phyloP scores from a whole-genome alignment of 2,329 filamentous ascomycete genomes.

The Diaporthe aspalathi region DNA sequence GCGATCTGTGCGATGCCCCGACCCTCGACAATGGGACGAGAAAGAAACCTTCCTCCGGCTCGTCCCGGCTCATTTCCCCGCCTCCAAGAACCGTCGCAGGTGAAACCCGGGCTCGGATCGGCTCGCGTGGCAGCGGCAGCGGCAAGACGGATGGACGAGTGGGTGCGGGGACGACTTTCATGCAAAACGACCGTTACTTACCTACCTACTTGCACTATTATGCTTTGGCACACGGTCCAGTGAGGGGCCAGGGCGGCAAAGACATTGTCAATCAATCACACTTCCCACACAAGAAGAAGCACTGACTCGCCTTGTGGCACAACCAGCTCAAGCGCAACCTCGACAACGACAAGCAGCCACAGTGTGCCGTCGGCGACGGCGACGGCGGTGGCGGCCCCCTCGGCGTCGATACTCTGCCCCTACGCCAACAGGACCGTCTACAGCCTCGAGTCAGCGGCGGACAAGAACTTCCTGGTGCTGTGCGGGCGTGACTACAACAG shows the following conservation, averaged over 20 bases:
- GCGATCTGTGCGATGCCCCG: neutral
- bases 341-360: slow-evolving; percentile 22
- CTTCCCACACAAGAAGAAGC: neutral
- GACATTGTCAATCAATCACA: neutral
- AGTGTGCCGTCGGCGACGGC: slow-evolving; percentile 37
- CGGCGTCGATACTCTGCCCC: slow-evolving; percentile 46
- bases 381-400: slow-evolving; percentile 26
- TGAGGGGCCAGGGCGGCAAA: no score
- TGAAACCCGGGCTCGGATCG: slow-evolving; percentile 20
- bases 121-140: neutral
- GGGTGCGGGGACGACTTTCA: slow-evolving; percentile 7
- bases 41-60: neutral
- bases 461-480: slow-evolving; percentile 47
- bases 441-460: slow-evolving; percentile 33
- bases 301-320: neutral
- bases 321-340: neutral
- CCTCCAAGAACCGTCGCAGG: neutral
- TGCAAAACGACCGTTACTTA: neutral
- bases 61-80: neutral
- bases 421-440: slow-evolving; percentile 51
- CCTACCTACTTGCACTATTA: no score
- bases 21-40: neutral
- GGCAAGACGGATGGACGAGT: neutral
- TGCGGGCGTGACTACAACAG: slow-evolving; percentile 52
- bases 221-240: neutral